Conservation (phyloP, 1,284 basidiomycete genomes). For the Pseudozyma flocculosa region DNA sequence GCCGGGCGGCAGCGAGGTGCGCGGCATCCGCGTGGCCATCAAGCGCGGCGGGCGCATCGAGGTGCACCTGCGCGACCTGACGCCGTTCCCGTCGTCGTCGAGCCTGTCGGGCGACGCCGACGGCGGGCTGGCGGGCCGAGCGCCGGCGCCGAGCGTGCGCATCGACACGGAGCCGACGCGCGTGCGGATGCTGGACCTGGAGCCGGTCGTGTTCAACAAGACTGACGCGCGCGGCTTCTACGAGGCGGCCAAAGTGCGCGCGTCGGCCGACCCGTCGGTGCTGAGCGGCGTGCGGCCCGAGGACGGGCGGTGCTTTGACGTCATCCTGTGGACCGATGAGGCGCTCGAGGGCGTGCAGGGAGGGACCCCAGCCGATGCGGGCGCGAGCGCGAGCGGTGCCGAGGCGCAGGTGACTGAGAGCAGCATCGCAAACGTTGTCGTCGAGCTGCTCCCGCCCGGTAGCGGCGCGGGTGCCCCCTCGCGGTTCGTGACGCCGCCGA, state of each 20-base stretch:
- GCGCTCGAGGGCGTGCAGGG: constrained; percentile 7
- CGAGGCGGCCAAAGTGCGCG: constrained; percentile 29
- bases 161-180: constrained; percentile 21
- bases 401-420: constrained; percentile 22
- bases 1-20: constrained; percentile 1
- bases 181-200: constrained; percentile 26
- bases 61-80: constrained; percentile 20
- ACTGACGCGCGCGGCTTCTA: constrained; percentile 33
- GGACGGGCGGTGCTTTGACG: constrained; percentile 29
- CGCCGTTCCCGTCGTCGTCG: constrained; percentile 20
- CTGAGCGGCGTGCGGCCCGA: constrained; percentile 23
- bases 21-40: constrained; percentile 29
- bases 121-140: neutral
- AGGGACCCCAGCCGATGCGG: neutral
- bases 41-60: constrained; percentile 13
- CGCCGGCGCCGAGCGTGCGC: constrained; percentile 15
- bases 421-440: constrained; percentile 29
- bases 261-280: constrained; percentile 19
- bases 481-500: constrained; percentile 25
- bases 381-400: neutral
- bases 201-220: constrained; percentile 40
- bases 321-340: constrained; percentile 36
- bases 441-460: constrained; percentile 10
- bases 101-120: constrained; percentile 6
- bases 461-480: too few species aligned